Conservation (phyloP, 257 asterid genomes). For the Ehretia macrophylla region DNA sequence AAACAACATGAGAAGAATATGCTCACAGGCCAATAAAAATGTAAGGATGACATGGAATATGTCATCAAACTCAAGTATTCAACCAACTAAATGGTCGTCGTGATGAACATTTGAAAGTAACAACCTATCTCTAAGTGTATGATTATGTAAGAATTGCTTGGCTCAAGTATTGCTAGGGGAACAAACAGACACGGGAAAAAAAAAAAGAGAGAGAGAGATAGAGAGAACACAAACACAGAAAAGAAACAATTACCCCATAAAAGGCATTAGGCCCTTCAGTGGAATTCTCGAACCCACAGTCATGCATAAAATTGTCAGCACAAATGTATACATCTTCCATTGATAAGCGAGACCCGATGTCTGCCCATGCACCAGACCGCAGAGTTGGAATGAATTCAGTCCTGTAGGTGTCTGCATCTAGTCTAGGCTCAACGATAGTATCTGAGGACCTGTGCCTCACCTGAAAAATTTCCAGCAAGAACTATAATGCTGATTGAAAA, state of each 20-base stretch:
- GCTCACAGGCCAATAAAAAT: too few species aligned
- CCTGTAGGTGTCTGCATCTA: slow-evolving; percentile 35
- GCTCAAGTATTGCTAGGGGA: too few species aligned
- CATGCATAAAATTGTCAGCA: slow-evolving; percentile 57
- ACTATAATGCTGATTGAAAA: slow-evolving; percentile 10
- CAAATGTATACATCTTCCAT: slow-evolving; percentile 89
- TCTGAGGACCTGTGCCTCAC: slow-evolving; percentile 37
- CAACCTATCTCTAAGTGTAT: too few species aligned
- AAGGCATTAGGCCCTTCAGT: slow-evolving; percentile 56
- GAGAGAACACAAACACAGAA: not conserved
- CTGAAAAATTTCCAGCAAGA: slow-evolving; percentile 40
- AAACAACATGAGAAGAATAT: too few species aligned
- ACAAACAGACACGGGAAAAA: too few species aligned
- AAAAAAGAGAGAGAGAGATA: too few species aligned
- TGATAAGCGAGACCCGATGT: slow-evolving; percentile 69
- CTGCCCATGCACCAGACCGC: slow-evolving; percentile 93
- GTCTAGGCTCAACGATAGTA: slow-evolving; percentile 34
- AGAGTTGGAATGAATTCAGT: slow-evolving; percentile 49
- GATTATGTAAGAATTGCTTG: too few species aligned
- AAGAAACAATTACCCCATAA: slow-evolving; percentile 74
- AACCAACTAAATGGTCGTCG: too few species aligned
- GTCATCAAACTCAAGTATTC: too few species aligned
- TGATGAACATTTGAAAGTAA: too few species aligned
- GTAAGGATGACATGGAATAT: too few species aligned
- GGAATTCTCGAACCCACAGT: slow-evolving; percentile 35